Base-by-base conservation (phyloP, 257 asterid genomes). In the Verbascum thapsus region DNA sequence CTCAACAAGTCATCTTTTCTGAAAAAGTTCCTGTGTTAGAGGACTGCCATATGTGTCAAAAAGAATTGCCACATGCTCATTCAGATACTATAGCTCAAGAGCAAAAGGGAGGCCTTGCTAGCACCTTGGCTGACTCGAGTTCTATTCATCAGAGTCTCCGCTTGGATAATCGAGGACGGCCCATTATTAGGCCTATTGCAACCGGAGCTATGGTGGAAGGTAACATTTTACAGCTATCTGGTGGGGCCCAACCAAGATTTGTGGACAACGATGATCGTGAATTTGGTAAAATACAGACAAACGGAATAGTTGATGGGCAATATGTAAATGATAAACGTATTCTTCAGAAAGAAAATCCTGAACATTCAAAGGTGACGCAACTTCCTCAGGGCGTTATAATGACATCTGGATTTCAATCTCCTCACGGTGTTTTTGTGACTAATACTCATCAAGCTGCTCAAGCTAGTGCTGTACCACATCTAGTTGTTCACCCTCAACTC, bases 61-160 rank as follows among this genome's bases (percentile, higher is more conserved):
- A 90, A 74, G 83, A 85, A 54, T 68, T 94, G 74, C 99, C 99
- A 13, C 99, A 90, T 77, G 96, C 96, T 73, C 99, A 94, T 70
- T 94, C 99, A 20, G 98, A 94, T 67, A 72, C 98, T 38, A 17
- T 80, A 44, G 95, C 87, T 64, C 94, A 79, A 61, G 90, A 82
- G 42, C 77, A 63, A 37, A 82, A 69, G 64, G 88, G 69, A 39
- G 79, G 73, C 78, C 81, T 87, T 51, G 71, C 76, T 19, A 74
- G 87, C 73, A 57, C 70, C 20, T 9, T 67, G 30, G 43, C 87
- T 42, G 95, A 85, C 39, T 52, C 75, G 15, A 84, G 73, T 66
- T 64, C 94, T 12, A 44, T 68, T 53, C 72, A 76, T 77, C 79
- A 64, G 37, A 89, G 91, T 72, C 84, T 85, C 58, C 74, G 58